Percentiles rank a stretch among this genome's conserved stretches.
phyloP scores from a whole-genome alignment of 2,329 filamentous ascomycete genomes.

The Aspergillus arachidicola region DNA sequence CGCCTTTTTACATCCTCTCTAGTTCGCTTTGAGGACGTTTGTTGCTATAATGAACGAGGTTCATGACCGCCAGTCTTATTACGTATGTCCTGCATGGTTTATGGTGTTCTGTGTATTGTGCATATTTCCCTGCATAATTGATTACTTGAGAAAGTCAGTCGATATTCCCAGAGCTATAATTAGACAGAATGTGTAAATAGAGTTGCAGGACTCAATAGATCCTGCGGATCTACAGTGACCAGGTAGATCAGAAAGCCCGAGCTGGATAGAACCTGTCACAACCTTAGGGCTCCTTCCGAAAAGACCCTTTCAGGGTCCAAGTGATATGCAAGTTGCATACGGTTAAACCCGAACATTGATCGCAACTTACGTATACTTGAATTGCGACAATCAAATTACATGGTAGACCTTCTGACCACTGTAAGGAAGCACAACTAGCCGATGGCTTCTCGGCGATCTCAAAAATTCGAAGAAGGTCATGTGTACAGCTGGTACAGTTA shows the following conservation, averaged over 20 bases:
- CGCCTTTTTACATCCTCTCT: neutral
- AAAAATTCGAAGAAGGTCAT: neutral
- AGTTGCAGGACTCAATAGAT: neutral
- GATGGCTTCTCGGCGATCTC: neutral
- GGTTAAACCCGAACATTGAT: neutral
- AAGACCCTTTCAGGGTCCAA: neutral
- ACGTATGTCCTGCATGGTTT: neutral
- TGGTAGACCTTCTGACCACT: neutral
- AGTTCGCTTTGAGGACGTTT: too few relatives aligned
- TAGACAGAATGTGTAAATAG: neutral
- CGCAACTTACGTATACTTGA: neutral
- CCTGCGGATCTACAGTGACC: neutral
- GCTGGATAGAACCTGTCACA: neutral
- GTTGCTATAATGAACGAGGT: neutral
- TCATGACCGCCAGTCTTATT: constrained; percentile 2
- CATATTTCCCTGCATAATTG: neutral
- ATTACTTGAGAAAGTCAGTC: neutral
- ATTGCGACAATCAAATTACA: neutral
- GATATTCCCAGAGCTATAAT: neutral
- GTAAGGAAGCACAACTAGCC: neutral
- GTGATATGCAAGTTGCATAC: neutral
- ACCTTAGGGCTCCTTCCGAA: neutral
- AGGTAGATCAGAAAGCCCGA: neutral
- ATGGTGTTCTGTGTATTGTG: neutral
- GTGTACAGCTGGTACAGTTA: neutral